phyloP scores from a whole-genome alignment of 768 basidiomycete genomes.

The Boletus edulis region DNA sequence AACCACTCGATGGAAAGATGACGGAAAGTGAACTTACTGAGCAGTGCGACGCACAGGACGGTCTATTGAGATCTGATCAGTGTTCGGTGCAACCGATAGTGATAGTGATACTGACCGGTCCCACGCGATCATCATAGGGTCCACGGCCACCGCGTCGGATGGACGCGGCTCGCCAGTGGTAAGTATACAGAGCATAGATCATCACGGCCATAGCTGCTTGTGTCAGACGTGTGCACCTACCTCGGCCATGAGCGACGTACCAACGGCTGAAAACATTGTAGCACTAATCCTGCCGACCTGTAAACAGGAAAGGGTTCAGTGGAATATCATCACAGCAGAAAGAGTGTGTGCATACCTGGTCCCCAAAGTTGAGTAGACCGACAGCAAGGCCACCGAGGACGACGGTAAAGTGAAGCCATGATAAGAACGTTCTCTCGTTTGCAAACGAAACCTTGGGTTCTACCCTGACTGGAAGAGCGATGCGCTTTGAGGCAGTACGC shows the following conservation, averaged over 20 bases:
- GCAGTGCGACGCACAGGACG: conserved; percentile 75
- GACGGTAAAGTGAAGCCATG: conserved; percentile 98
- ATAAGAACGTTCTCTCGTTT: conserved; percentile 93
- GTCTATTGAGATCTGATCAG: conserved; percentile 48
- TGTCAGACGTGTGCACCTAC: conserved; percentile 9
- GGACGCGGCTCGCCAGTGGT: conserved; percentile 93
- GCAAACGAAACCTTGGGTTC: conserved; percentile 96
- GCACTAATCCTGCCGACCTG: conserved; percentile 95
- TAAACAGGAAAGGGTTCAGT: neutral
- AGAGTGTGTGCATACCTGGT: conserved; percentile 54
- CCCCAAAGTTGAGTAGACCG: conserved; percentile 96
- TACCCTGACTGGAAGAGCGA: conserved; percentile 92
- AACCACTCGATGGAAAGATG: neutral
- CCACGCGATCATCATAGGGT: conserved; percentile 94
- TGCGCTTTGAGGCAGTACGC: conserved; percentile 89
- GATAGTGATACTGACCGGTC: conserved; percentile 66
- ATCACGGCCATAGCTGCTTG: conserved; percentile 89
- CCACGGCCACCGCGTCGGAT: conserved; percentile 90
- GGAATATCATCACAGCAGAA: neutral
- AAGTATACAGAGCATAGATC: conserved; percentile 93
- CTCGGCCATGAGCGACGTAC: conserved; percentile 42
- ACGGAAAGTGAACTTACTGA: conserved; percentile 46
- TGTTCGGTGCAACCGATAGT: conserved; percentile 4
- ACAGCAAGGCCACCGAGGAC: conserved; percentile 96
- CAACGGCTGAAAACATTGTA: conserved; percentile 93